Percentiles rank a stretch among this genome's conserved stretches.
phyloP scores from a whole-genome alignment of 345 rosid species.

The Erodium maritimum region DNA sequence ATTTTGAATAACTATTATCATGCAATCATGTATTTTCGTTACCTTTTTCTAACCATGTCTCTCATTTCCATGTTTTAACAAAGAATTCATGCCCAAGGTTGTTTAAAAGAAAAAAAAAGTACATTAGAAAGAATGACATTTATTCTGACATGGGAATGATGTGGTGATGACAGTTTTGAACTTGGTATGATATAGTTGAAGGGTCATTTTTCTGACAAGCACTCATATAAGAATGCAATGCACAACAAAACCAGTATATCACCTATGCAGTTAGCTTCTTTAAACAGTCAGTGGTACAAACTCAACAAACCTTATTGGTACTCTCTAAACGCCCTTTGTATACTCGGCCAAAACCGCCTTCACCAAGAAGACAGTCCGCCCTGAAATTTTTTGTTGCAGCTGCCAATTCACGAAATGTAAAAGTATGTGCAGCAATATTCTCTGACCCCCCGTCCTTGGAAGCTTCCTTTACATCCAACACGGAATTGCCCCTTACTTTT shows the following conservation, averaged over 20 bases:
- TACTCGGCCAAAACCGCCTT: conserved; percentile 67
- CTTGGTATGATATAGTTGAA: not conserved
- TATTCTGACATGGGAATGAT: not conserved
- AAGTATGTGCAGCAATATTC: conserved; percentile 47
- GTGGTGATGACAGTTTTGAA: too few relatives aligned
- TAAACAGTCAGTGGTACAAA: conserved; percentile 6
- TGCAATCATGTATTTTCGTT: not conserved
- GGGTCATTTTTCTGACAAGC: not conserved
- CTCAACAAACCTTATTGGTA: conserved; percentile 38
- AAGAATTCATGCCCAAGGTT: not conserved
- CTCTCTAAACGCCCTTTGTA: conserved; percentile 56
- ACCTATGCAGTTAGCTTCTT: conserved; percentile 1
- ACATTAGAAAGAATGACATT: not conserved
- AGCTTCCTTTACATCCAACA: conserved; percentile 23
- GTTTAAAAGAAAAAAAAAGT: not conserved
- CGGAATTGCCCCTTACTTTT: conserved; percentile 24
- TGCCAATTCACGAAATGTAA: conserved; percentile 60
- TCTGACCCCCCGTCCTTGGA: conserved; percentile 39
- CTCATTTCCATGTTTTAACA: not conserved
- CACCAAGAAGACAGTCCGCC: conserved; percentile 55
- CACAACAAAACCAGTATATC: not conserved
- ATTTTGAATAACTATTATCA: not conserved
- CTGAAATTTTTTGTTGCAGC: conserved; percentile 55
- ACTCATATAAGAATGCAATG: not conserved
- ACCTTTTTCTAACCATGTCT: not conserved